Base-by-base conservation (phyloP, 2,329 filamentous ascomycete species). In the Penicillium sp. region DNA sequence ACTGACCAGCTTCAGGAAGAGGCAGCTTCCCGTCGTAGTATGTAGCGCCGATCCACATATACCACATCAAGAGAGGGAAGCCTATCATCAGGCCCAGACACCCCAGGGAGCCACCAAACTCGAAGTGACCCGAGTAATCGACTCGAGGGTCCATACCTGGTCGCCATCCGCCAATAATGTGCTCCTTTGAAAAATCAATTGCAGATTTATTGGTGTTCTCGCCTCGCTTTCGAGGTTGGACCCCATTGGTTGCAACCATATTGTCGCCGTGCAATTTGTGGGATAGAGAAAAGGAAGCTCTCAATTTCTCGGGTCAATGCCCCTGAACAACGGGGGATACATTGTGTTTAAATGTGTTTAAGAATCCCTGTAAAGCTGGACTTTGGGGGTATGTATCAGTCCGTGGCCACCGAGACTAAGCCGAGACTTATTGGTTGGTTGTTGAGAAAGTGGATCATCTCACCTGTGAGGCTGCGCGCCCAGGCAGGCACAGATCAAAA, bases 31-130 rank as follows among this genome's bases (percentile, higher is more conserved):
- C 94, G 73, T 92, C 83, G 80, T 97, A 98, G 81, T 93, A 96
- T 33, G 89, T 93, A 13, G 94, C 91, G 42, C 95, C 95, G 75
- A 96, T 89, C 91, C 93, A 98, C 93, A 98, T 97, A 82, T 97
- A 98, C 86, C 91, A 97, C 94, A 98, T 98, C 68, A 98, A 84
- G 28, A 89, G 63, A 13, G 95, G 95, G 78, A 98, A 99, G 49
- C 90, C 88, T 65, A 91, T 83, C 92, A 98, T 98, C 84, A 97
- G 90, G 65, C 85, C 82, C 9, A 84, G 79, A 49, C 92, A 89
- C 53, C 94, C 94, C 4, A 86, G 75, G 2, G 91, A 87, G 57
- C 95, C 95, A 62, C 94, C 94, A 74, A 98, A 99, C 75, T 99
- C 95, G 67, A 84, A 73, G 8, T 69, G 59, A n/a, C 57, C 67